phyloP scores from a whole-genome alignment of 106 monocot species.

The Dendrobium chrysotoxum region DNA sequence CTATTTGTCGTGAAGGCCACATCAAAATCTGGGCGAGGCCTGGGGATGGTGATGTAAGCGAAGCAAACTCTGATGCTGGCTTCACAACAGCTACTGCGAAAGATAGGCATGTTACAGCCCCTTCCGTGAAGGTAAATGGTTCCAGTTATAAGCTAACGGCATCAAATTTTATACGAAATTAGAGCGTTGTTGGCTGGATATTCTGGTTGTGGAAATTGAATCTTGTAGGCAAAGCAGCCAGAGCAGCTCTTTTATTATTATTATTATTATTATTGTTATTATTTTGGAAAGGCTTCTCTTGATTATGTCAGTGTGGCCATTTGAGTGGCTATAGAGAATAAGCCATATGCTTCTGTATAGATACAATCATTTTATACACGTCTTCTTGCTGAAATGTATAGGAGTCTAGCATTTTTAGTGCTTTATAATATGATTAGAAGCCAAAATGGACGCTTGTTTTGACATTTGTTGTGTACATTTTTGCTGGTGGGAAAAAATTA shows the following conservation, averaged over 20 bases:
- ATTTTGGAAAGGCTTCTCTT: background rate
- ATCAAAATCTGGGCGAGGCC: constrained; percentile 57
- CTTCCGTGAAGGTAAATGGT: constrained; percentile 9
- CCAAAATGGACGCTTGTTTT: background rate
- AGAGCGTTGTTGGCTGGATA: background rate
- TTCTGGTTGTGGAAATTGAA: no score
- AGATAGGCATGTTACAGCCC: constrained; percentile 14
- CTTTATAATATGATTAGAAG: background rate
- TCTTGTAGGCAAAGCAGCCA: no score
- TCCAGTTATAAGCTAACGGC: constrained; percentile 25
- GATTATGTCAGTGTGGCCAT: background rate
- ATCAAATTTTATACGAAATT: constrained; percentile 20
- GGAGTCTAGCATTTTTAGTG: background rate
- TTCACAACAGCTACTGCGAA: constrained; percentile 6
- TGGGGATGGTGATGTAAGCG: constrained; percentile 18
- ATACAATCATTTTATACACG: background rate
- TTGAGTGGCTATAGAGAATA: constrained; percentile 8
- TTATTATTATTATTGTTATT: background rate
- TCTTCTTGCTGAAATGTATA: background rate
- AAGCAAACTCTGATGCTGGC: constrained; percentile 14
- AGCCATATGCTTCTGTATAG: constrained; percentile 1
- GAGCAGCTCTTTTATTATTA: background rate
- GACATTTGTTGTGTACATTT: no score
- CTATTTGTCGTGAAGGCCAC: constrained; percentile 46
- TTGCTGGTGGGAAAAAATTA: no score